A percentile compares a stretch with the other conserved stretches of the same genome.
These are phyloP conservation scores for Entrophospora sp. DNA, from an alignment of 192 early-diverging fungal genomes.

Conservation along the genomic window DNA sequence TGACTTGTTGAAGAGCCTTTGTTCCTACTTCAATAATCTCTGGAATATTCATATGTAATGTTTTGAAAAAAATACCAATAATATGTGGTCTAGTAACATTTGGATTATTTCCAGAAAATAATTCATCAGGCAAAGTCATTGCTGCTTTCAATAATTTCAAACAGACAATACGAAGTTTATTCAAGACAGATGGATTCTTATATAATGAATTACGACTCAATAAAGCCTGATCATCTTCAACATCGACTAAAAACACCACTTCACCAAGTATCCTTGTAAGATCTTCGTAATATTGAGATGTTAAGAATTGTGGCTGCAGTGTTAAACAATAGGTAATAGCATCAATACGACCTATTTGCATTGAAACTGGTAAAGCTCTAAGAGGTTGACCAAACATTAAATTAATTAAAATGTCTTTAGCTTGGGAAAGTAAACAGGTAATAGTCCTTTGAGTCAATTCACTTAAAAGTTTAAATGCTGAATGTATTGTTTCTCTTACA, in stretches of 20 bases:
- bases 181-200: slow-evolving; percentile 72
- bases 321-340: slow-evolving; percentile 95
- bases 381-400: slow-evolving; percentile 97
- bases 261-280: slow-evolving; percentile 83
- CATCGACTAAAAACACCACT: slow-evolving; percentile 87
- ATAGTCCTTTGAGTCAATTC: slow-evolving; percentile 69
- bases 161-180: slow-evolving; percentile 89
- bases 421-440: slow-evolving; percentile 76
- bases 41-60: slow-evolving; percentile 87
- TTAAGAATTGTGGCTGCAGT: slow-evolving; percentile 76
- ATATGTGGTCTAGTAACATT: slow-evolving; percentile 77
- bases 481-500: slow-evolving; percentile 84
- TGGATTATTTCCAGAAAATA: slow-evolving; percentile 56
- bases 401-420: slow-evolving; percentile 71
- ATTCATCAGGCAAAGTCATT: slow-evolving; percentile 84
- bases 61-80: slow-evolving; percentile 97
- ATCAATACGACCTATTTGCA: slow-evolving; percentile 99
- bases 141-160: slow-evolving; percentile 92
- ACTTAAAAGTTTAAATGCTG: slow-evolving; percentile 70
- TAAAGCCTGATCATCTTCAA: slow-evolving; percentile 96
- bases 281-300: slow-evolving; percentile 74
- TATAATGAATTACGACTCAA: slow-evolving; percentile 73
- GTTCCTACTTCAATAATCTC: slow-evolving; percentile 95
- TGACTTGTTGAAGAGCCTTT: slow-evolving; percentile 76
- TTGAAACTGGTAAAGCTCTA: slow-evolving; percentile 85